Evolutionary conservation across 2,329 filamentous ascomycete species (phyloP), one percentile per base, ranked within the genome.

Genomic region (Chalara sp.): DNA sequence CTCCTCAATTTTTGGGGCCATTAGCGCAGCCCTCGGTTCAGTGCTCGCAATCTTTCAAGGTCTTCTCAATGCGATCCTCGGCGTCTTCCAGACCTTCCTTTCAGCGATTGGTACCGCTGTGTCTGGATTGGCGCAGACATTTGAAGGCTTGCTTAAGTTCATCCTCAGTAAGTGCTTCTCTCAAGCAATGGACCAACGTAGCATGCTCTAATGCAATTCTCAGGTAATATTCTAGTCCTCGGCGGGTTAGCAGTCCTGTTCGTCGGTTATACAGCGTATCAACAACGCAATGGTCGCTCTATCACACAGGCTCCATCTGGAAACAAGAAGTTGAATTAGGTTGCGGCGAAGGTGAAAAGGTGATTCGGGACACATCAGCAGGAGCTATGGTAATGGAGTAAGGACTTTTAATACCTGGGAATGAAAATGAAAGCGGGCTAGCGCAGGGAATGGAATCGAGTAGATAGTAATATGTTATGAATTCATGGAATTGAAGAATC

Each of bases 211-310:
- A 21, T 21, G 21, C 21, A 37, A 8, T 29, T 32, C 43, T 54
- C 12, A 60, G 62, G 58, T 50, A 65, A 65, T 40, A 60, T 64
- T 33, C 29, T 65, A 0, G 55, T 63, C 11, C 57, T 65, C 42
- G 59, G 55, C 12, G 56, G 48, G 1, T 28, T 60, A 2, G 29
- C 56, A 28, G 59, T 49, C 2, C 55, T 51, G 1, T 47, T 60
- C 35, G 55, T 61, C 48, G 28, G 57, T 8, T 64, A 64, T 45
- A 44, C 54, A 3, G 37, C 58, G 4, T 64, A 64, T 46, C 56
- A 60, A 37, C 55, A 58, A 44, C 41, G 41, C 10, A 44, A n/a
- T 10, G 28, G 41, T n/a, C 12, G 12, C 12, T 44, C 41, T 11
- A 10, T 29, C 28, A 21, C 41, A n/a, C 12, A 13, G 41, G 21